Base-by-base conservation (phyloP, 495 filamentous ascomycete genomes). In the Filosporella fistucella region DNA sequence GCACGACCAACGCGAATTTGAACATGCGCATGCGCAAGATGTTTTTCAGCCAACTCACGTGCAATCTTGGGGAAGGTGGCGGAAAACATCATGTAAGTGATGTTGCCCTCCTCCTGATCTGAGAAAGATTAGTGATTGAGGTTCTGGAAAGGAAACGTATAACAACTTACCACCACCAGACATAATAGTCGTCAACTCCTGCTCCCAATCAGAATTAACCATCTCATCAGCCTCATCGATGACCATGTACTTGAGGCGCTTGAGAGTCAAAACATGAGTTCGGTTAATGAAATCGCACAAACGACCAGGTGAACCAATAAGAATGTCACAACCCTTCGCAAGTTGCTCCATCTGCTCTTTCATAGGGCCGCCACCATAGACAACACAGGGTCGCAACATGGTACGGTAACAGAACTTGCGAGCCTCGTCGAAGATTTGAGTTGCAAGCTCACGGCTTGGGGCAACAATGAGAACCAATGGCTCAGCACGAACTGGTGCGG, bases 151-250 rank as follows among this genome's bases (percentile, higher is more conserved):
- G 13, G 1, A 20, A 37, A 24, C 36, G 17, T 23, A 12, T n/a
- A 29, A 39, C 25, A 23, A 66, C 77, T 70, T 74, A 88, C 87
- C 85, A 58, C 84, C 85, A 43, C 88, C 88, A 45, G 75, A 69
- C 71, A 95, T 80, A 43, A 96, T 84, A 49, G 75, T 71, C 12
- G 69, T 66, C 41, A 95, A 70, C 1, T 88, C 80, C 0, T 74
- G 66, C 37, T 84, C 72, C 89, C 90, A 96, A 57, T 88, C 86
- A 0, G 64, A 30, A 4, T 82, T 62, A 0, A 98, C 76, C 74
- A 97, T 80, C 68, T 96, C 90, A 62, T 98, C 93, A 1, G 93
- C 93, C 62, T 98, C 93, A 43, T 97, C 93, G 50, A 98, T 85
- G 45, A 98, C 80, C 52, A 93, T 68, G 52, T 78, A 95, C 71